Evolutionary conservation across 345 rosid genomes (phyloP), one percentile per base, ranked within the genome.

Genomic region (Kandelia obovata): DNA sequence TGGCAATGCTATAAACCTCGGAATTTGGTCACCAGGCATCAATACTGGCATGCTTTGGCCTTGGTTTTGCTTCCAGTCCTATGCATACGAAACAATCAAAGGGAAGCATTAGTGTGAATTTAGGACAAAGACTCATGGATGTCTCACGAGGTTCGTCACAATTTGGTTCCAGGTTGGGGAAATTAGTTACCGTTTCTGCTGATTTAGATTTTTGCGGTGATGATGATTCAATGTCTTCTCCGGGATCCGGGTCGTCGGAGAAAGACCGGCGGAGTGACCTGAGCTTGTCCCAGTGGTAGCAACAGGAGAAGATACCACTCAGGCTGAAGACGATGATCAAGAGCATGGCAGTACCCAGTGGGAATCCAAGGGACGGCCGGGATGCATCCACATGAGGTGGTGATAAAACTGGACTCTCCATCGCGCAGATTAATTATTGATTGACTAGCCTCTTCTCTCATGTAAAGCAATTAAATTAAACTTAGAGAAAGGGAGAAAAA

Each of bases 221-320:
- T 5, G 85, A 82, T 6, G 86, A 81, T 57, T 85, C 92, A 62
- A 81, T 61, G 46, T 81, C 92, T 27, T 52, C 71, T n/a, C 75
- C 77, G 26, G 84, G 85, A 66, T 77, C 81, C n/a, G 77, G 28
- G 53, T 78, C 73, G 16, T 75, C 72, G 65, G 87, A 64, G 61
- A 78, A 73, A 59, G 91, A 80, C 4, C 86, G 88, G 61, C 97
- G 98, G 81, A 91, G 83, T 43, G 97, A 89, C 23, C 91, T 80
- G 80, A 89, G 82, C 83, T 91, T 94, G 61, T 94, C 98, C 98
- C 97, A 89, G 75, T 94, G 98, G 83, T 94, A 94, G 76, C 98
- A 94, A 71, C 98, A 94, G 66, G 98, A 94, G 88, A 94, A 89
- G 71, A 94, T 86, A 43, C 97, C 97, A 64, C 97, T 89, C 77